Conservation (phyloP, 495 filamentous ascomycete genomes). For the Corynascus novoguineensis region DNA sequence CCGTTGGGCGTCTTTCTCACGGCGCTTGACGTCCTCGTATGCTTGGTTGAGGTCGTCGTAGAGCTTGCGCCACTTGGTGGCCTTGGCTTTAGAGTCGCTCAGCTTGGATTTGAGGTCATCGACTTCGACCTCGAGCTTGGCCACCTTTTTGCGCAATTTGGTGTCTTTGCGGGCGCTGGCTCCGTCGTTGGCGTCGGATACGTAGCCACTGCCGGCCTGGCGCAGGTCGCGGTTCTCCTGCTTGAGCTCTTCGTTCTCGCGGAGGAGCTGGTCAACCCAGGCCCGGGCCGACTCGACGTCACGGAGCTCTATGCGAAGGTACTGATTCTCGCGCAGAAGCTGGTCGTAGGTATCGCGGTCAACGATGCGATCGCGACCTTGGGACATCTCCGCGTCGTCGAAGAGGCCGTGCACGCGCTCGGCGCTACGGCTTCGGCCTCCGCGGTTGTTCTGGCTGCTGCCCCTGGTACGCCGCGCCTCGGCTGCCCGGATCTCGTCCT, state of each 20-base stretch:
- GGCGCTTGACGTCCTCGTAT: constrained; percentile 8
- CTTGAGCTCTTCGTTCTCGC: no score
- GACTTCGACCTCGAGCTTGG: constrained; percentile 18
- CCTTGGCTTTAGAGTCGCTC: background rate
- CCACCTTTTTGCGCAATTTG: constrained; percentile 19
- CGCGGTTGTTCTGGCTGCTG: background rate
- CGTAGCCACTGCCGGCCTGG: constrained; percentile 18
- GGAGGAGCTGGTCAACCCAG: background rate
- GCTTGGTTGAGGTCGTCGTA: constrained; percentile 19
- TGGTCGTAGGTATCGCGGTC: constrained; percentile 14
- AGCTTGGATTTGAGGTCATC: constrained; percentile 14
- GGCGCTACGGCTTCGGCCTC: constrained; percentile 18
- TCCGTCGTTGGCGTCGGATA: constrained; percentile 20
- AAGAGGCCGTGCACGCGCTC: constrained; percentile 18
- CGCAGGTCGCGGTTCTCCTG: constrained; percentile 25
- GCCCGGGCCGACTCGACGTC: constrained; percentile 2
- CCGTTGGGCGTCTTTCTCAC: constrained; percentile 14
- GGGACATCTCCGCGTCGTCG: constrained; percentile 22
- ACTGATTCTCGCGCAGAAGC: constrained; percentile 22
- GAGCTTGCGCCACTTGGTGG: constrained; percentile 12
- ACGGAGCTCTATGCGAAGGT: constrained; percentile 22
- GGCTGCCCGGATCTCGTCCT: constrained; percentile 10
- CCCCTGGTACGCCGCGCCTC: constrained; percentile 13
- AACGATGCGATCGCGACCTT: constrained; percentile 19
- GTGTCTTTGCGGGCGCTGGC: constrained; percentile 13